Conservation (phyloP, 2,329 filamentous ascomycete species). For the Exophiala alcalophila region DNA sequence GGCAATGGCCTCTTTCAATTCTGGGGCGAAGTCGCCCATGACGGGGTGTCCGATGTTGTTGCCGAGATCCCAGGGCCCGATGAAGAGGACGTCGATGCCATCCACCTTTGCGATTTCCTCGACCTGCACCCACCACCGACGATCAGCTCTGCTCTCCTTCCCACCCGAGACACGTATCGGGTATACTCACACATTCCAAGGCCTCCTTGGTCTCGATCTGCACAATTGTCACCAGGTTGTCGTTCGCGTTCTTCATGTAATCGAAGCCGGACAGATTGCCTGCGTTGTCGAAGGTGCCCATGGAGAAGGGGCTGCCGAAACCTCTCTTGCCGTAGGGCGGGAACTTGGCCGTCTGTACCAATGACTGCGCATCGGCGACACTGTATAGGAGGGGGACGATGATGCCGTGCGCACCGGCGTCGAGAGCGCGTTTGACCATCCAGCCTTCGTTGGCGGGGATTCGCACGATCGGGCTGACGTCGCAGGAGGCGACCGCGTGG, state of each 20-base stretch:
- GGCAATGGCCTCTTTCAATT: conserved; percentile 52
- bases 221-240: conserved; percentile 50
- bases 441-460: conserved; percentile 58
- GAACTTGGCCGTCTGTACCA: conserved; percentile 55
- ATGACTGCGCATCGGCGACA: conserved; percentile 51
- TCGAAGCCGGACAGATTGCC: conserved; percentile 42
- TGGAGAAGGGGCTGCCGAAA: conserved; percentile 55
- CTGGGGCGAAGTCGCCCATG: conserved; percentile 46
- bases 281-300: conserved; percentile 42
- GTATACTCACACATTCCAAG: conserved; percentile 36
- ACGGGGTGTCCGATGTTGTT: conserved; percentile 58
- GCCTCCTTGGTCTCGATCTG: conserved; percentile 45
- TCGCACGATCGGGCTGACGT: conserved; percentile 45
- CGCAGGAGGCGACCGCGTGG: conserved; percentile 43
- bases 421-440: conserved; percentile 62
- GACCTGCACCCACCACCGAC: conserved; percentile 33
- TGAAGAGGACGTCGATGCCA: conserved; percentile 52
- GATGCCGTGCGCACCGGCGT: conserved; percentile 59
- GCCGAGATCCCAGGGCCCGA: conserved; percentile 57
- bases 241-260: conserved; percentile 56
- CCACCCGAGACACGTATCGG: background rate
- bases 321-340: conserved; percentile 55
- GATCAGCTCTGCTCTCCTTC: conserved; percentile 1
- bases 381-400: conserved; percentile 54
- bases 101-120: conserved; percentile 52